phyloP scores from a whole-genome alignment of 192 early-diverging fungal species.

The Linnemannia hyalina region DNA sequence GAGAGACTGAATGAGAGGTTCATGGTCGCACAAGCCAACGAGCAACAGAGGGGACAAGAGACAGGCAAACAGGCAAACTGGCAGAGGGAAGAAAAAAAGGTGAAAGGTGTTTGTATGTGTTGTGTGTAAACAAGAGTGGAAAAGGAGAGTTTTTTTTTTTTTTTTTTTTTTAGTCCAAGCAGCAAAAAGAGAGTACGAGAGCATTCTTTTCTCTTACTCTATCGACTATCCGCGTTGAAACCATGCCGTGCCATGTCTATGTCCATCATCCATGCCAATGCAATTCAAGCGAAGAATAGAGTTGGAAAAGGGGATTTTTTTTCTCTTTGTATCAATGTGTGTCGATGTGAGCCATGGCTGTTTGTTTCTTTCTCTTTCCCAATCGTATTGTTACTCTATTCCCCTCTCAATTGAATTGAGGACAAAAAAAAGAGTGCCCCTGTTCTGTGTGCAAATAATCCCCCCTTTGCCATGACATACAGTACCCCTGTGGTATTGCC shows the following conservation, averaged over 20 bases:
- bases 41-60: background rate
- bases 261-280: too few relatives aligned
- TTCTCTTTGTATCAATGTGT: background rate
- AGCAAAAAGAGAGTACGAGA: background rate
- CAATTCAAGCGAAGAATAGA: background rate
- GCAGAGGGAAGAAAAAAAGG: background rate
- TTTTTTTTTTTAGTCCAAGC: too few relatives aligned
- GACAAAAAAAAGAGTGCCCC: too few relatives aligned
- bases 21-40: constrained; percentile 11
- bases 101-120: background rate
- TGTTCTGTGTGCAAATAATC: too few relatives aligned
- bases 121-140: background rate
- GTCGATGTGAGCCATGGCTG: constrained; percentile 4
- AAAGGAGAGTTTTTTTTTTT: background rate
- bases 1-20: background rate
- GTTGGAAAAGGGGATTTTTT: background rate
- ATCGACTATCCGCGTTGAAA: background rate
- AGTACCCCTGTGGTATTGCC: too few relatives aligned
- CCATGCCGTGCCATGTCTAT: background rate
- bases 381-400: too few relatives aligned
- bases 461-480: too few relatives aligned
- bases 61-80: too few relatives aligned
- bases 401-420: too few relatives aligned
- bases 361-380: too few relatives aligned
- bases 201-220: background rate